Conservation (phyloP, 2,329 filamentous ascomycete species). For the Talaromyces sp. region DNA sequence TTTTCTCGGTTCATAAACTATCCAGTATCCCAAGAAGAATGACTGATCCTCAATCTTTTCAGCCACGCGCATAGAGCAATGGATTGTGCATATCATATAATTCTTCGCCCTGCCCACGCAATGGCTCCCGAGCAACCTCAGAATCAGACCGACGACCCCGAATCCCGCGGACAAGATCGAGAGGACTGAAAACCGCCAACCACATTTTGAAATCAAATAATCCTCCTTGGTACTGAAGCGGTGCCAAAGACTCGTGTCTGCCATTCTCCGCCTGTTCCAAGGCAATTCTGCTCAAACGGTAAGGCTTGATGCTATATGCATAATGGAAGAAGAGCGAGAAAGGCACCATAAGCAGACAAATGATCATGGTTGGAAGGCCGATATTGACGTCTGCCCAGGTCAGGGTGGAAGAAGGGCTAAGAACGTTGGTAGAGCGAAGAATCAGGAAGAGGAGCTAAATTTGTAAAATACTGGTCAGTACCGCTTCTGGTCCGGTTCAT, state of each 20-base stretch:
- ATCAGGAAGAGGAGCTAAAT: constrained; percentile 28
- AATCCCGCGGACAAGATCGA: not conserved
- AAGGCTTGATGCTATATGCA: constrained; percentile 25
- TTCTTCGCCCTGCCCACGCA: not conserved
- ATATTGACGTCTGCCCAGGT: constrained; percentile 28
- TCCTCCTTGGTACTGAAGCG: not conserved
- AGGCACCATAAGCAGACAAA: constrained; percentile 29
- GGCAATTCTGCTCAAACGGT: constrained; percentile 12
- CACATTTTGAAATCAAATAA: not conserved
- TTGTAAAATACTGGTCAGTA: not conserved
- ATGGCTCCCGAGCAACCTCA: not conserved
- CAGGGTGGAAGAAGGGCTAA: constrained; percentile 22
- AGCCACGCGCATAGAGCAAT: not conserved
- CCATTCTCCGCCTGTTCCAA: not conserved
- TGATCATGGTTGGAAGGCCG: constrained; percentile 28
- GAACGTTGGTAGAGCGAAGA: constrained; percentile 20
- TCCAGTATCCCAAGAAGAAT: no score
- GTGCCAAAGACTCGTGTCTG: not conserved
- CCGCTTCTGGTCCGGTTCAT: constrained; percentile 10
- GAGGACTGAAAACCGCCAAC: not conserved
- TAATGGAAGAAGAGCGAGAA: constrained; percentile 29
- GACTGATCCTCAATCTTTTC: no score
- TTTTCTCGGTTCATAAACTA: not conserved
- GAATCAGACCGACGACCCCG: not conserved
- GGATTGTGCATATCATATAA: not conserved